Conservation (phyloP, 192 early-diverging fungal genomes). For the Phycomyces blakesleeanus region DNA sequence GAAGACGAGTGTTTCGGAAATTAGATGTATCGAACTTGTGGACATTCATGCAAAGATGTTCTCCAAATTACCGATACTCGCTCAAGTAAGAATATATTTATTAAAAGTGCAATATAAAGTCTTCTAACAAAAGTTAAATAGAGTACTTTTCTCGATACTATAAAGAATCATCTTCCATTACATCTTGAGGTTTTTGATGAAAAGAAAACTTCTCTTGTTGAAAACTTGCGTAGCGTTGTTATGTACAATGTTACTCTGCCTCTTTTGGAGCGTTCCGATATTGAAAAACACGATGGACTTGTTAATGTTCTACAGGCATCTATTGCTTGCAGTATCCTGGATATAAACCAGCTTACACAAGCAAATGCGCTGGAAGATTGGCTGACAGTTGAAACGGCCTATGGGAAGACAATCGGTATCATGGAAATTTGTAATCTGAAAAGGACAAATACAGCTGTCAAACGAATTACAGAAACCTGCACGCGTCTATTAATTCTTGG, state of each 20-base stretch:
- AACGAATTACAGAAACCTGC: conserved; percentile 2
- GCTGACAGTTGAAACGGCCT: not conserved
- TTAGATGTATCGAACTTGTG: conserved; percentile 21
- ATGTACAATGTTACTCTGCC: conserved; percentile 2
- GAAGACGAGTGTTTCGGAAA: conserved; percentile 35
- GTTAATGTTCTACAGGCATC: not conserved
- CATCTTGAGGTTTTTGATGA: conserved; percentile 3
- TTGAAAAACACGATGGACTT: not conserved
- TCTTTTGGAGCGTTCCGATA: not conserved
- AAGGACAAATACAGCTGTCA: not conserved
- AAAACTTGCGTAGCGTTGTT: not conserved
- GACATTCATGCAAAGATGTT: conserved; percentile 2
- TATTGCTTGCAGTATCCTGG: conserved; percentile 10
- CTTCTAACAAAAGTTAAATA: not conserved
- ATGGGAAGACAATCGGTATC: conserved; percentile 5
- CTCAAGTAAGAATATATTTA: not conserved
- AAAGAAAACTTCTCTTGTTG: conserved; percentile 2
- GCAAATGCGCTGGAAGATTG: not conserved
- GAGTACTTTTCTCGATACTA: conserved; percentile 3
- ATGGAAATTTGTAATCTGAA: conserved; percentile 8
- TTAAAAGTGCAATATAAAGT: not conserved
- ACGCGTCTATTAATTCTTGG: not conserved
- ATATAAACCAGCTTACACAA: conserved; percentile 4
- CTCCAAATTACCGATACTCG: not conserved
- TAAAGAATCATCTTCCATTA: conserved; percentile 9